These are phyloP conservation scores for Delonix regia DNA, from an alignment of 306 rosid species.

Conservation along the genomic window DNA sequence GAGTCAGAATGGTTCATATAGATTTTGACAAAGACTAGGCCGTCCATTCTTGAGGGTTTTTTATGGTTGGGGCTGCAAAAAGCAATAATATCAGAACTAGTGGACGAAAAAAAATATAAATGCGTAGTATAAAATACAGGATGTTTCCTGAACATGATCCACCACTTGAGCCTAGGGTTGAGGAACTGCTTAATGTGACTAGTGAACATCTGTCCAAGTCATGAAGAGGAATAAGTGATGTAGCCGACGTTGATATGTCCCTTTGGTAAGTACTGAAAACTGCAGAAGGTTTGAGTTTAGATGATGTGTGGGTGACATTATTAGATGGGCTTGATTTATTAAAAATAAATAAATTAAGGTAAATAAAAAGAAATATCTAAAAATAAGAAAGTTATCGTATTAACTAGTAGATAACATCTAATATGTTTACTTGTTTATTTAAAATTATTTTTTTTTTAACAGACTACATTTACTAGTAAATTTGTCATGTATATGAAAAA, in stretches of 20 bases:
- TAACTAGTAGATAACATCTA: too few relatives aligned
- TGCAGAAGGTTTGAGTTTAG: background rate
- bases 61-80: slow-evolving; percentile 7
- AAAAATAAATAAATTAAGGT: background rate
- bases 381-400: background rate
- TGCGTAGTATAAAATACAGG: background rate
- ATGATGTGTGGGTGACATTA: background rate
- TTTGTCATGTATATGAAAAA: too few relatives aligned
- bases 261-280: background rate
- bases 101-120: background rate
- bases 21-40: slow-evolving; percentile 26
- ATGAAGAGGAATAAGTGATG: background rate
- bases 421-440: too few relatives aligned
- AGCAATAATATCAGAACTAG: background rate
- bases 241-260: background rate
- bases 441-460: background rate
- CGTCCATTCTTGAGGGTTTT: slow-evolving; percentile 9
- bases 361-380: background rate
- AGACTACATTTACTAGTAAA: background rate
- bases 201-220: background rate
- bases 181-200: background rate
- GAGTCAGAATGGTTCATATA: slow-evolving; percentile 13
- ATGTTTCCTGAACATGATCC: background rate
- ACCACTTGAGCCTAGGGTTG: background rate
- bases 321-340: background rate